Evolutionary conservation across 148 eudicot species (phyloP), one percentile per base, ranked within the genome.

Genomic region (Rhododendron griersonianum): DNA sequence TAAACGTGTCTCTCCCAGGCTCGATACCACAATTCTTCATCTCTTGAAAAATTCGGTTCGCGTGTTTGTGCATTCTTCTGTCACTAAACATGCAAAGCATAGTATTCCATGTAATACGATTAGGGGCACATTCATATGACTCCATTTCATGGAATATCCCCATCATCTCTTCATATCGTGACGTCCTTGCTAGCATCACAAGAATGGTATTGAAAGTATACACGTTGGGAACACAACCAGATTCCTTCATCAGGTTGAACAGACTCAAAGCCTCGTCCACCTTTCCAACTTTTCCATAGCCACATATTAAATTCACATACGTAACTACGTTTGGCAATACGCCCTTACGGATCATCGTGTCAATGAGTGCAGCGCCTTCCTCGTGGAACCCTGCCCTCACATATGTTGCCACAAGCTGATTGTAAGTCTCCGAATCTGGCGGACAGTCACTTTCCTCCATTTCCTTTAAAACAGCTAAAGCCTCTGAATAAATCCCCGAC

Each of bases 1-100:
- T 94, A 86, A 96, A 96, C 1, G 99, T 96, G 86, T 96, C 99
- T 81, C 99, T 90, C 82, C 90, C 92, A 30, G 99, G 99, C 84
- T 96, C 93, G 88, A 96, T 92, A 50, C 98, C 99, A 89, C 95
- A 91, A 53, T 89, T 94, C 90, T 93, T 95, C 99, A 96, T 96
- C 94, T 95, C 98, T 80, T 87, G 93, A 51, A 96, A 92, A 39
- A 96, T 92, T 81, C 85, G 92, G 88, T 87, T 94, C 88, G 95
- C 95, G 81, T 95, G 88, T 85, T 87, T 92, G 81, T 91, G 93
- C 96, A 93, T 91, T 15, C 97, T 97, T 55, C 61, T 90, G 28
- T 88, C 87, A 39, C 96, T 96, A 91, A 96, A 95, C 93, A 93
- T 87, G 7, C 96, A 92, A 85, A 96, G 95, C 92, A 95, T 91